phyloP scores from a whole-genome alignment of 352 stramenopile genomes.

The Globisporangium abappressorium region DNA sequence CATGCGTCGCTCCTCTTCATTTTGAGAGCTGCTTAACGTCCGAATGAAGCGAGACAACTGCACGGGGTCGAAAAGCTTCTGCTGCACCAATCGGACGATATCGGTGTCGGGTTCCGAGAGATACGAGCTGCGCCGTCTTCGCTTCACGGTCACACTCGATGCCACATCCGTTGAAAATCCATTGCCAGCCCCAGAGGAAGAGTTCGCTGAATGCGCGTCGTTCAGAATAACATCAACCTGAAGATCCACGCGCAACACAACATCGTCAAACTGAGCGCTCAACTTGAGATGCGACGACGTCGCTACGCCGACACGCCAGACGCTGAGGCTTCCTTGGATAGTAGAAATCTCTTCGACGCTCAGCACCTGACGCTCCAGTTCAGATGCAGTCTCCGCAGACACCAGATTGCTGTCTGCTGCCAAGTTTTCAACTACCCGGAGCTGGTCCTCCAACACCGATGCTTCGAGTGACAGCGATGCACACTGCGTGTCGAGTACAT shows the following conservation, averaged over 20 bases:
- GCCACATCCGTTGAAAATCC: constrained; percentile 24
- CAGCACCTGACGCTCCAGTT: constrained; percentile 51
- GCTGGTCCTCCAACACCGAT: constrained; percentile 55
- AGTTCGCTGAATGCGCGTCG: neutral
- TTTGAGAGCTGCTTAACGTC: constrained; percentile 11
- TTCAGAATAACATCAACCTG: constrained; percentile 32
- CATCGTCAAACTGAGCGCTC: constrained; percentile 45
- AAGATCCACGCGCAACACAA: constrained; percentile 44
- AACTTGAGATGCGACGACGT: constrained; percentile 44
- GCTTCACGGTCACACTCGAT: constrained; percentile 25
- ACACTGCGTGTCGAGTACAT: constrained; percentile 55
- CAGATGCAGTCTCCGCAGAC: constrained; percentile 19
- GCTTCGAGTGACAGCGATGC: constrained; percentile 63
- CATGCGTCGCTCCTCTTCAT: constrained; percentile 22
- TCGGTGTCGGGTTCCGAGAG: constrained; percentile 35
- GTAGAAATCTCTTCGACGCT: constrained; percentile 45
- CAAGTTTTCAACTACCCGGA: constrained; percentile 52
- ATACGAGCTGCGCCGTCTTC: constrained; percentile 25
- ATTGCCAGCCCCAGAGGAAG: neutral
- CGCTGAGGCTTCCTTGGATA: constrained; percentile 48
- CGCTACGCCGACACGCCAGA: constrained; percentile 49
- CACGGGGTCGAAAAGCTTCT: constrained; percentile 43
- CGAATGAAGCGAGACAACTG: constrained; percentile 26
- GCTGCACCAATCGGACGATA: constrained; percentile 45
- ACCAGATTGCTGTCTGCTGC: constrained; percentile 20